phyloP scores from a whole-genome alignment of 2,329 filamentous ascomycete species.

The Clonostachys solani region DNA sequence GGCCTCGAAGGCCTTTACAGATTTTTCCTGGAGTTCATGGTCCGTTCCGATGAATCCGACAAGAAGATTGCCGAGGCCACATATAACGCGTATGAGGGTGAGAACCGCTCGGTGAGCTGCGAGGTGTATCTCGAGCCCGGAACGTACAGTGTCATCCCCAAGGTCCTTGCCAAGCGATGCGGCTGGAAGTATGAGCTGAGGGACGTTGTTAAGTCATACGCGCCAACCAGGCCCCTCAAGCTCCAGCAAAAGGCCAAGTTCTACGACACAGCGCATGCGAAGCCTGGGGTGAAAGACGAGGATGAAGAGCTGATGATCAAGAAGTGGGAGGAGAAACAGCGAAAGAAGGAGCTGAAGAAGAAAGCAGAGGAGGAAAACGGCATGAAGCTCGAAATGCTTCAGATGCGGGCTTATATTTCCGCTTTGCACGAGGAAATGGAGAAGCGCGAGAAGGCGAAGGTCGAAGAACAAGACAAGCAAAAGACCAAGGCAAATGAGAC shows the following conservation, averaged over 20 bases:
- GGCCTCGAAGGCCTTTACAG: conserved; percentile 37
- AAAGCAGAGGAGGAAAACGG: conserved; percentile 8
- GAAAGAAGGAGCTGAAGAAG: conserved; percentile 11
- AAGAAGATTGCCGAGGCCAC: conserved; percentile 1
- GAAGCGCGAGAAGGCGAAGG: too few species aligned
- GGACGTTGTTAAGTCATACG: conserved; percentile 48
- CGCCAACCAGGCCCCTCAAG: conserved; percentile 53
- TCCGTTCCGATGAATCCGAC: conserved; percentile 19
- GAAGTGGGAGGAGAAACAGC: conserved; percentile 17
- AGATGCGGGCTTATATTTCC: conserved; percentile 13
- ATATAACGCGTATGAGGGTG: too few species aligned
- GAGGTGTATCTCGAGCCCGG: conserved; percentile 68
- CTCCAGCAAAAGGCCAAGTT: conserved; percentile 54
- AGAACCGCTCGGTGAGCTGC: conserved; percentile 52
- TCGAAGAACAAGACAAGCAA: too few species aligned
- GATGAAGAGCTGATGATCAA: conserved; percentile 29
- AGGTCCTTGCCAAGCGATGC: conserved; percentile 52
- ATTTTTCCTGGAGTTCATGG: conserved; percentile 36
- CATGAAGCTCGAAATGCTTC: conserved; percentile 12
- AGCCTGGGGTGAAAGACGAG: conserved; percentile 47
- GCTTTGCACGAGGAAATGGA: too few species aligned
- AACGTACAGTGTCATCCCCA: conserved; percentile 64
- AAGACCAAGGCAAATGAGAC: too few species aligned
- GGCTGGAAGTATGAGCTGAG: conserved; percentile 44
- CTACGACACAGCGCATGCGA: conserved; percentile 59